Conservation (phyloP, 257 asterid genomes). For the Striga asiatica region DNA sequence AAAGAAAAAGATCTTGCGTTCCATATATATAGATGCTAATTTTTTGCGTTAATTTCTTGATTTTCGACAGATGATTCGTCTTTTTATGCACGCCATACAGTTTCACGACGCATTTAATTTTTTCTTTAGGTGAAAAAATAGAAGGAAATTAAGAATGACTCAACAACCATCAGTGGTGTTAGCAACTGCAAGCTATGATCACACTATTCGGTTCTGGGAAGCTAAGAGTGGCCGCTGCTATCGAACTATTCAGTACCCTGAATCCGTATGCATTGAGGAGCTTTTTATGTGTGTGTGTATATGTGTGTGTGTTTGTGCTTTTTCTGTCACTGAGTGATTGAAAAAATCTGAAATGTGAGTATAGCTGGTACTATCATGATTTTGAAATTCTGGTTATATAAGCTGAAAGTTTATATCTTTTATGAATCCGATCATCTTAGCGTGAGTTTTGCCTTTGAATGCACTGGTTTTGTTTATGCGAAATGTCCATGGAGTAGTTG, state of each 20-base stretch:
- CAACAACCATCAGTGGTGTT: constrained; percentile 93
- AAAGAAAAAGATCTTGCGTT: background rate
- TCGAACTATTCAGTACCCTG: constrained; percentile 90
- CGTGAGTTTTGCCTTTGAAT: background rate
- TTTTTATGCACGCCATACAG: background rate
- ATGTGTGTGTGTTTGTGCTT: background rate
- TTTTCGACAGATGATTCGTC: background rate
- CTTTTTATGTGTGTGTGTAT: background rate
- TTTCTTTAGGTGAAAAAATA: background rate
- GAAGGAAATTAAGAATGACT: constrained; percentile 35
- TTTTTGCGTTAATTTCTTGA: background rate
- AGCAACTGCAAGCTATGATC: constrained; percentile 98
- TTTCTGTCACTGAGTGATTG: background rate
- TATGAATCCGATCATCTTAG: background rate
- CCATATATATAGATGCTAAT: background rate
- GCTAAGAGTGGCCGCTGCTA: constrained; percentile 87
- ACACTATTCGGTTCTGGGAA: constrained; percentile 95
- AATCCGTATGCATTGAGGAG: constrained; percentile 46
- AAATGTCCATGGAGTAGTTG: background rate
- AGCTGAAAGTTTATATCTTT: background rate
- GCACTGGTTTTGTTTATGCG: background rate
- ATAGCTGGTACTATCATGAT: background rate
- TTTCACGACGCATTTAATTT: background rate
- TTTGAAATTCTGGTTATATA: background rate
- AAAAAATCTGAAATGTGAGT: background rate